phyloP scores from a whole-genome alignment of 1,284 basidiomycete species.

The Phellopilus nigrolimitatus region DNA sequence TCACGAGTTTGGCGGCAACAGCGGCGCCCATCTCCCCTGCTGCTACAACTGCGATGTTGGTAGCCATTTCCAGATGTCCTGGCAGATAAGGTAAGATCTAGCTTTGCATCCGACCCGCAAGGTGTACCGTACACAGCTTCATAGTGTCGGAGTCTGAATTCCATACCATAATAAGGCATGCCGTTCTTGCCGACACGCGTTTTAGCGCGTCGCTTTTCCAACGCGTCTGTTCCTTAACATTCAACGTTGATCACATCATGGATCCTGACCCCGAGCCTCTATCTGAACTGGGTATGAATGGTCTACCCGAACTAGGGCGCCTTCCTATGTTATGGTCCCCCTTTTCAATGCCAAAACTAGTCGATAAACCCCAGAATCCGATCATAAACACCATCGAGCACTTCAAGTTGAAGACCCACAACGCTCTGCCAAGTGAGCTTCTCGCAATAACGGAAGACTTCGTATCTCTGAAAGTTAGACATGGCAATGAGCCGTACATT shows the following conservation, averaged over 20 bases:
- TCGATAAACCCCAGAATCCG: slow-evolving; percentile 70
- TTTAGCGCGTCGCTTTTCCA: no score
- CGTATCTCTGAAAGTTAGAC: no score
- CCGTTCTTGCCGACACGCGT: no score
- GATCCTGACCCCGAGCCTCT: neutral
- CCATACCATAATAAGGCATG: no score
- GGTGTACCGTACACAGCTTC: no score
- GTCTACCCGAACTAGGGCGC: neutral
- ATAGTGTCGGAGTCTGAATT: no score
- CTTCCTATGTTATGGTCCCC: slow-evolving; percentile 26
- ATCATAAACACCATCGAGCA: slow-evolving; percentile 48
- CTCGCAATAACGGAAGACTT: neutral
- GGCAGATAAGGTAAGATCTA: no score
- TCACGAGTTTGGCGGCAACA: slow-evolving; percentile 37
- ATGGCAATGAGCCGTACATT: neutral
- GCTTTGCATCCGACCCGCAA: no score
- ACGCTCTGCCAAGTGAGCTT: neutral
- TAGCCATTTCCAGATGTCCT: neutral
- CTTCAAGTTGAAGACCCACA: neutral
- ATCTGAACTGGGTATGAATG: neutral
- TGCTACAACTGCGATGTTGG: slow-evolving; percentile 28
- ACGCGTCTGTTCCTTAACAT: no score
- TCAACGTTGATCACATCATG: no score
- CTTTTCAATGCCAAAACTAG: slow-evolving; percentile 56
- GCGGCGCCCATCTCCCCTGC: slow-evolving; percentile 40